Conservation (phyloP, 2,329 filamentous ascomycete genomes). For the Berkeleyomyces rouxiae region DNA sequence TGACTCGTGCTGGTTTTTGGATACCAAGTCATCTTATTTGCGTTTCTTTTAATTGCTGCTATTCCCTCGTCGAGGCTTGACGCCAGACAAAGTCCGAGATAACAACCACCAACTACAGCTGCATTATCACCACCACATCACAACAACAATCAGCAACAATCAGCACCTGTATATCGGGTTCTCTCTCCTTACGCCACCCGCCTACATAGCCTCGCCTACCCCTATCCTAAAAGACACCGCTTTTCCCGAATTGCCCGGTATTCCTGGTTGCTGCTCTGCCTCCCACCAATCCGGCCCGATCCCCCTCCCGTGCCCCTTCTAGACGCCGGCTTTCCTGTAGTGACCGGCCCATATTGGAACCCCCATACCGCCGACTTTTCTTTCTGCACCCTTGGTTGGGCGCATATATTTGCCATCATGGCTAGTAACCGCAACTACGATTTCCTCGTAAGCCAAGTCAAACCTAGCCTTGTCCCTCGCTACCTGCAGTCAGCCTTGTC, state of each 20-base stretch:
- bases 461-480: neutral
- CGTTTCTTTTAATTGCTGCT: too few species aligned
- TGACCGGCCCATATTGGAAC: neutral
- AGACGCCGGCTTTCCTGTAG: neutral
- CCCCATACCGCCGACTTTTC: neutral
- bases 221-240: neutral
- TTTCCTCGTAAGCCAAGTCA: slow-evolving; percentile 54
- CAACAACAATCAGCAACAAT: too few species aligned
- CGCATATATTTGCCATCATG: slow-evolving; percentile 36
- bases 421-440: slow-evolving; percentile 98
- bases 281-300: neutral
- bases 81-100: too few species aligned
- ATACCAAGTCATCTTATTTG: too few species aligned
- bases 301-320: neutral
- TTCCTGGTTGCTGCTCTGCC: neutral
- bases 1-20: too few species aligned
- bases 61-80: too few species aligned
- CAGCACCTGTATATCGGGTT: too few species aligned
- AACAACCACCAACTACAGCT: too few species aligned
- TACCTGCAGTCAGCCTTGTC: slow-evolving; percentile 13
- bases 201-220: too few species aligned
- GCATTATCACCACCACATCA: too few species aligned
- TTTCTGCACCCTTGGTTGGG: neutral
- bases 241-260: neutral
- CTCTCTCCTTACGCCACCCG: too few species aligned